Percentiles rank a stretch among this genome's conserved stretches.
These are phyloP conservation scores for Poa pratensis DNA, from an alignment of 176 grass and related monocot genomes.

Conservation along the genomic window DNA sequence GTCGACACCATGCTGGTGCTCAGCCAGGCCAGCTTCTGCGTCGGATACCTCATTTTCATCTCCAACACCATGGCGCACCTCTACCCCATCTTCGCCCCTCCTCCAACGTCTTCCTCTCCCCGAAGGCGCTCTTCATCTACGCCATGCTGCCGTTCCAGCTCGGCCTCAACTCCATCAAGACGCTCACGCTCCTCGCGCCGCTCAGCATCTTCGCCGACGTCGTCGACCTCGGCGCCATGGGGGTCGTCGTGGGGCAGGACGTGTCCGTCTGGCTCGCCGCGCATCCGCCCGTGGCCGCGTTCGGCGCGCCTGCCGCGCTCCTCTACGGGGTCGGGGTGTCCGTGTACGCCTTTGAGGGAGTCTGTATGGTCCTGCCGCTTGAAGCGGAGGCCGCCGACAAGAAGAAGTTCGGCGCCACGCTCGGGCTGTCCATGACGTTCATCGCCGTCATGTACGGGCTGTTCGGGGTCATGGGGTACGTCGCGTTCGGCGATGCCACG, in stretches of 20 bases:
- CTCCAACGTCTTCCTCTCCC: slow-evolving; percentile 52
- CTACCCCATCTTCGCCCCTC: slow-evolving; percentile 49
- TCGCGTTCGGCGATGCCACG: slow-evolving; percentile 78
- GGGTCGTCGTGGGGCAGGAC: slow-evolving; percentile 80
- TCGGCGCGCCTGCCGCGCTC: slow-evolving; percentile 49
- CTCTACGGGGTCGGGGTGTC: slow-evolving; percentile 87
- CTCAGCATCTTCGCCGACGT: slow-evolving; percentile 95
- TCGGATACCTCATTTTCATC: slow-evolving; percentile 94
- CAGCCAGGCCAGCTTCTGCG: slow-evolving; percentile 85
- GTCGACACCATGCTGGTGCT: slow-evolving; percentile 92
- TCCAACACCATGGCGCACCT: slow-evolving; percentile 79
- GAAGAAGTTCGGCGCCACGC: slow-evolving; percentile 66
- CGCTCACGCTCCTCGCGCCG: slow-evolving; percentile 89
- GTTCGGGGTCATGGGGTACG: slow-evolving; percentile 85
- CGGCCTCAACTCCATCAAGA: slow-evolving; percentile 91
- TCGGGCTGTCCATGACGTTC: slow-evolving; percentile 83
- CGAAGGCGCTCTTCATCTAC: slow-evolving; percentile 80
- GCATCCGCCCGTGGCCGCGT: slow-evolving; percentile 58
- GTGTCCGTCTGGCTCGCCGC: slow-evolving; percentile 46
- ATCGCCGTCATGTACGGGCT: slow-evolving; percentile 82
- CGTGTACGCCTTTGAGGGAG: slow-evolving; percentile 92
- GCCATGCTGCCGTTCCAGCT: slow-evolving; percentile 93
- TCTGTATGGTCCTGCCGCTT: slow-evolving; percentile 95
- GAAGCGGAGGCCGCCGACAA: slow-evolving; percentile 86
- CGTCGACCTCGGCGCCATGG: slow-evolving; percentile 95